These are phyloP conservation scores for Mortierella sp. DNA, from an alignment of 371 early-diverging fungal species.

Conservation along the genomic window DNA sequence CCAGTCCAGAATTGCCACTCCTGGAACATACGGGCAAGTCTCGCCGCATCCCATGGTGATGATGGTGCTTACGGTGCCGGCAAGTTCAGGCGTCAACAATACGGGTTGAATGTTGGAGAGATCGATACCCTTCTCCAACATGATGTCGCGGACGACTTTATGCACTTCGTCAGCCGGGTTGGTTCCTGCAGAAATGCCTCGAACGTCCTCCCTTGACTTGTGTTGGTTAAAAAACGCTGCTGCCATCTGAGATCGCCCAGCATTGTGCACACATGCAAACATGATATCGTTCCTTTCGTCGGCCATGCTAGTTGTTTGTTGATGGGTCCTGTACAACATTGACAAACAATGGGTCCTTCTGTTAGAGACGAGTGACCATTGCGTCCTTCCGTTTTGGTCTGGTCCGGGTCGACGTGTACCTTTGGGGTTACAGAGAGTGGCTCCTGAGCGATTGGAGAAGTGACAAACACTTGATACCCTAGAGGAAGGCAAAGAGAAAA, in stretches of 20 bases:
- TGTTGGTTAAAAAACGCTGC: constrained; percentile 49
- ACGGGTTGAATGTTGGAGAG: constrained; percentile 32
- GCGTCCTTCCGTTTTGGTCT: too few species aligned
- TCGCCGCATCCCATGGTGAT: constrained; percentile 58
- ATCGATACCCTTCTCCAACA: constrained; percentile 39
- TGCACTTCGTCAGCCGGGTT: constrained; percentile 47
- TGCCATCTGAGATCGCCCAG: constrained; percentile 51
- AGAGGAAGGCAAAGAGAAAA: too few species aligned
- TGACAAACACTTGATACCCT: too few species aligned
- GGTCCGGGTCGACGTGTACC: too few species aligned
- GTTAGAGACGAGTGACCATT: too few species aligned
- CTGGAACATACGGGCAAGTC: constrained; percentile 52
- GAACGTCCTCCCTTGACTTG: constrained; percentile 8
- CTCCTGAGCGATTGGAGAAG: too few species aligned
- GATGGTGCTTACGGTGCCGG: constrained; percentile 32
- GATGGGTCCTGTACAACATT: too few species aligned
- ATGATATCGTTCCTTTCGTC: too few species aligned
- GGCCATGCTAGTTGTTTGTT: too few species aligned
- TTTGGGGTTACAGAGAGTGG: too few species aligned
- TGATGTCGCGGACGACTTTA: constrained; percentile 19
- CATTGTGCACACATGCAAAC: constrained; percentile 50
- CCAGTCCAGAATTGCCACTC: constrained; percentile 52
- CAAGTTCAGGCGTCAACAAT: constrained; percentile 41
- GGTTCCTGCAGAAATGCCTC: constrained; percentile 48
- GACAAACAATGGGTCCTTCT: too few species aligned